phyloP scores from a whole-genome alignment of 306 rosid genomes.

The Luffa aegyptiaca region DNA sequence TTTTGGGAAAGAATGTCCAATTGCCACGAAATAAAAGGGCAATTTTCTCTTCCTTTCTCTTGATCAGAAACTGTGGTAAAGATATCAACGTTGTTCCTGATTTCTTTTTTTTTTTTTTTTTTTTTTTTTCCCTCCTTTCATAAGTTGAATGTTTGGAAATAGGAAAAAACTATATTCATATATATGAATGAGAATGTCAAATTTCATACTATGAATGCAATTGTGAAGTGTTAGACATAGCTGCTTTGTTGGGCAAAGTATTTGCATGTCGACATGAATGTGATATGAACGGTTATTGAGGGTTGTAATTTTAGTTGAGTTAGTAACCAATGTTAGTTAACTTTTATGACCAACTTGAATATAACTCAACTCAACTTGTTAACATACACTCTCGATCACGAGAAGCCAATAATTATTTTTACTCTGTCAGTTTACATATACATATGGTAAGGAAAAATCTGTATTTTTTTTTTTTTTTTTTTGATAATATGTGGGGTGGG shows the following conservation, averaged over 20 bases:
- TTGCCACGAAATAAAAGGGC: slow-evolving; percentile 11
- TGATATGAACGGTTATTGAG: neutral
- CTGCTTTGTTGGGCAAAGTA: neutral
- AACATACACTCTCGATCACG: no score
- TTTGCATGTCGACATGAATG: neutral
- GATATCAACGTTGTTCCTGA: neutral
- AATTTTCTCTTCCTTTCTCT: neutral
- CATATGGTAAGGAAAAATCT: no score
- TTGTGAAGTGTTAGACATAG: neutral
- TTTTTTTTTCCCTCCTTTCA: neutral
- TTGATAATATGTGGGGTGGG: no score
- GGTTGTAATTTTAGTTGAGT: no score
- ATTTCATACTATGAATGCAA: neutral
- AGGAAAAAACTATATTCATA: neutral
- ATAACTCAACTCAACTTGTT: no score
- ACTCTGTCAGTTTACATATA: no score
- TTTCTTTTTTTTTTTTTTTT: neutral
- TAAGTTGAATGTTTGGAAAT: neutral
- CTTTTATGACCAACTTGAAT: no score
- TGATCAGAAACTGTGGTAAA: neutral
- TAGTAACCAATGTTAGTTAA: no score
- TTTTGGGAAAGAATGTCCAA: slow-evolving; percentile 7
- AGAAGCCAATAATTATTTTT: no score
- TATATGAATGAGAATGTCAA: slow-evolving; percentile 1
- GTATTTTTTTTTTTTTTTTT: no score